Conservation (phyloP, 257 asterid species). For the Fraxinus americana region DNA sequence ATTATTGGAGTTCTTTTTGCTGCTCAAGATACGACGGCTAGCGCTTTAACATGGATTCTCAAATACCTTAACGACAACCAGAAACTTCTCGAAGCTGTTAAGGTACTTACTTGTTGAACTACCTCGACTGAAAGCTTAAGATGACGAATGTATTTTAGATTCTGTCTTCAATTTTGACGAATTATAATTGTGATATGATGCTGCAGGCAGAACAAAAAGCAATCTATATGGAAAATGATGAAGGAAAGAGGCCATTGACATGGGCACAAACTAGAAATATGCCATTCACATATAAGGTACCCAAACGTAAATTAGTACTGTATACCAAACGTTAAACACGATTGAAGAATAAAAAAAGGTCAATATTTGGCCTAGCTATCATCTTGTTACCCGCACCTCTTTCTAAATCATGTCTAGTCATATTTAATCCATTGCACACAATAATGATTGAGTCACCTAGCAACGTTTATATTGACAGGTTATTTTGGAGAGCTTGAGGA, state of each 20-base stretch:
- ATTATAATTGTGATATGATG: not conserved
- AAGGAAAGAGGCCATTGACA: constrained; percentile 49
- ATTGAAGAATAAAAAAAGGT: not conserved
- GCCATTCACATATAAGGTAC: constrained; percentile 77
- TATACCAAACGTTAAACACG: not conserved
- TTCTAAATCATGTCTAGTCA: not conserved
- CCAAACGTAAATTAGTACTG: too few relatives aligned
- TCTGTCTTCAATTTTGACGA: not conserved
- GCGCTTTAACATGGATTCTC: constrained; percentile 84
- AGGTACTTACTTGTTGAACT: constrained; percentile 39
- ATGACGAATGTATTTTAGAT: not conserved
- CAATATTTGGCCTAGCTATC: not conserved
- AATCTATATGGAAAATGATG: constrained; percentile 48
- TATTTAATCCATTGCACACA: not conserved
- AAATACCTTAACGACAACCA: constrained; percentile 71
- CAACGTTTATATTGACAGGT: constrained; percentile 44
- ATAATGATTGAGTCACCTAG: not conserved
- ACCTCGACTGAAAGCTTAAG: not conserved
- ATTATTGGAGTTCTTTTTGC: constrained; percentile 87
- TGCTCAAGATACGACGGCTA: constrained; percentile 94
- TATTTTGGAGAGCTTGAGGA: constrained; percentile 79
- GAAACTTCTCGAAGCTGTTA: constrained; percentile 60
- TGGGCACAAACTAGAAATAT: constrained; percentile 83
- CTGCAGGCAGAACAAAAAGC: constrained; percentile 65
- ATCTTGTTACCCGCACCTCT: too few relatives aligned